Evolutionary conservation across 768 basidiomycete genomes (phyloP), one percentile per base, ranked within the genome.

Genomic region (Sarcodon aspratus): DNA sequence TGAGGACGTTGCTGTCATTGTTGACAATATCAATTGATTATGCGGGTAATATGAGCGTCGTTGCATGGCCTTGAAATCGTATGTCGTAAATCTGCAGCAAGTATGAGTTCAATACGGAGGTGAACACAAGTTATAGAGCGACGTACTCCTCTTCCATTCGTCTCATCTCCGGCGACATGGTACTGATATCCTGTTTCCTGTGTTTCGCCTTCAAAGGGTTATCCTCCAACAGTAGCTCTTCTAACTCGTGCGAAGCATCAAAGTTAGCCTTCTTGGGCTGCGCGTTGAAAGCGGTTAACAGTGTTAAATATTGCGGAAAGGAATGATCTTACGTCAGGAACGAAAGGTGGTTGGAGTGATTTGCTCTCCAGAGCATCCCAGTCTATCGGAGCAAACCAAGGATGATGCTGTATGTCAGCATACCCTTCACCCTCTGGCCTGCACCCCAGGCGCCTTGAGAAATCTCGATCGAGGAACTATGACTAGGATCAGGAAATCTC

Each of bases 201-300:
- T 86, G 82, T 60, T 91, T 84, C 8, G 95, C 94, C 62, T 97
- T 97, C 48, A 99, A 72, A 38, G 95, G 95, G 57, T 98, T 97
- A 61, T 97, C 94, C 65, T 99, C 95, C 13, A 99, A 68, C 9
- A 99, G 66, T 17, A 99, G 73, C 66, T 99, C 95, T 61, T 99
- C 95, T 34, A 99, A 69, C 65, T 99, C 95, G 60, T 98, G 94
- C 10, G 95, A 97, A 27, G 95, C 94, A 61, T 99, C 95, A 61
- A 99, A 99, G 65, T 99, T 97, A 32, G 95, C 92, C 66, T 96
- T 96, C 70, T 97, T 98, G n/a, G 84, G 82, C 94, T 98, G 59
- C 10, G 44, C 10, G 46, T n/a, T n/a, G 32, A 11, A 46, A 43
- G 33, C 27, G 33, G 43, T 38, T 51, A 33, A 51, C n/a, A 52